These are phyloP conservation scores for Leersia perrieri DNA, from an alignment of 176 grass and related monocot species.

Conservation along the genomic window DNA sequence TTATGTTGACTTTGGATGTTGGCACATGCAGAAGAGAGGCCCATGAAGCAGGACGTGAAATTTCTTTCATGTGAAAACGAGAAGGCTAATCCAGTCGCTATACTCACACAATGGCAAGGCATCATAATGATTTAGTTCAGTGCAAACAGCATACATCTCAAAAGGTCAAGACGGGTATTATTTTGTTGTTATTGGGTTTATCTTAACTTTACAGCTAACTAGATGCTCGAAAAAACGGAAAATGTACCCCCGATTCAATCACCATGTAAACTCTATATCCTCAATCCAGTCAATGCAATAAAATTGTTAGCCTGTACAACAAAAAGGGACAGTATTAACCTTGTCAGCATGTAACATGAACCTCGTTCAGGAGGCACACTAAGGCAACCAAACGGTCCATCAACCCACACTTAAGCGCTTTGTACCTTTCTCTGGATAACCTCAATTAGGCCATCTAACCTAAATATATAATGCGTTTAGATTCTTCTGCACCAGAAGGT, in stretches of 20 bases:
- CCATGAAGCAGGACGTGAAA: background rate
- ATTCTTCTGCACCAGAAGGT: conserved; percentile 18
- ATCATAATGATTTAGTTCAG: background rate
- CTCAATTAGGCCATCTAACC: conserved; percentile 17
- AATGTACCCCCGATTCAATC: background rate
- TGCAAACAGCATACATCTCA: conserved; percentile 20
- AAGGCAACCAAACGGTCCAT: background rate
- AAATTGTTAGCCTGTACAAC: conserved; percentile 52
- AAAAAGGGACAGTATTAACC: conserved; percentile 56
- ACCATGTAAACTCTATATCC: conserved; percentile 33
- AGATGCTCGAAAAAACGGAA: background rate
- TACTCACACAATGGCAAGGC: conserved; percentile 9
- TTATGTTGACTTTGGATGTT: background rate
- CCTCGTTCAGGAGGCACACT: conserved; percentile 1
- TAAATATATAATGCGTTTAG: background rate
- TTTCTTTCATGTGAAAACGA: conserved; percentile 6
- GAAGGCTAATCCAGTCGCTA: conserved; percentile 1
- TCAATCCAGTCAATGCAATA: conserved; percentile 32
- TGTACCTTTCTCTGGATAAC: conserved; percentile 22
- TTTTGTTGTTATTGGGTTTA: conserved; percentile 19
- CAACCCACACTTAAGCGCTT: background rate
- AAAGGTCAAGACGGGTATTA: background rate
- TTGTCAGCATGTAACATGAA: conserved; percentile 41
- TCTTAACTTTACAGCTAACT: conserved; percentile 42
- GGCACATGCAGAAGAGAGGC: background rate